Conservation (phyloP, 805 yeast genomes). For the Ogataea corticis region DNA sequence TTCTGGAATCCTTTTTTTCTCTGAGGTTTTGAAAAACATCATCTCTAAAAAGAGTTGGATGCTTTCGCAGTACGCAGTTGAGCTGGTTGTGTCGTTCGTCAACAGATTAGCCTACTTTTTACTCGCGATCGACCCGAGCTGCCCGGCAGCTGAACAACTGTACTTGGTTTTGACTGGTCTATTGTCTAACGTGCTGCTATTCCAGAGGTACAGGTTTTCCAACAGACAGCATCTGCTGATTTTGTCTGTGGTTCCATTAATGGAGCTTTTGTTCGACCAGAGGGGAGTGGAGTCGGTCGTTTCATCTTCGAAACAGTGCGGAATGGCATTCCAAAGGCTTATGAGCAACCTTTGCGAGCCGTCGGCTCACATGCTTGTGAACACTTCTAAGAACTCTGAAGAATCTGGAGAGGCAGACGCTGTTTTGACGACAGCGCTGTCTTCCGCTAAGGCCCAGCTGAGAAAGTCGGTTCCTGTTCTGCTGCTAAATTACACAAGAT, state of each 20-base stretch:
- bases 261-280: constrained; percentile 46
- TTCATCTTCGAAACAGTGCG: constrained; percentile 36
- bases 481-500: constrained; percentile 56
- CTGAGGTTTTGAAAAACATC: constrained; percentile 38
- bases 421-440: constrained; percentile 52
- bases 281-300: constrained; percentile 12
- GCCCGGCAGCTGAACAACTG: constrained; percentile 33
- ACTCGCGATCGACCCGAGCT: constrained; percentile 3
- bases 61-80: constrained; percentile 66
- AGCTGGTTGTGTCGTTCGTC: constrained; percentile 38
- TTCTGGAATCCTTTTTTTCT: constrained; percentile 5
- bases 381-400: constrained; percentile 19
- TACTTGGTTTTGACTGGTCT: constrained; percentile 37
- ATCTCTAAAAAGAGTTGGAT: constrained; percentile 55
- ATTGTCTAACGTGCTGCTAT: constrained; percentile 60
- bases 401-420: constrained; percentile 19
- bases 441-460: constrained; percentile 56
- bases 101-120: constrained; percentile 13
- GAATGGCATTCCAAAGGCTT: constrained; percentile 54
- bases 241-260: constrained; percentile 46
- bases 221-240: constrained; percentile 73
- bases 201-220: constrained; percentile 68
- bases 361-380: constrained; percentile 32
- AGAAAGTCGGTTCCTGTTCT: constrained; percentile 64
- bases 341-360: constrained; percentile 77